Evolutionary conservation across 2,329 filamentous ascomycete species (phyloP).

Genomic region (Xylariales sp.): DNA sequence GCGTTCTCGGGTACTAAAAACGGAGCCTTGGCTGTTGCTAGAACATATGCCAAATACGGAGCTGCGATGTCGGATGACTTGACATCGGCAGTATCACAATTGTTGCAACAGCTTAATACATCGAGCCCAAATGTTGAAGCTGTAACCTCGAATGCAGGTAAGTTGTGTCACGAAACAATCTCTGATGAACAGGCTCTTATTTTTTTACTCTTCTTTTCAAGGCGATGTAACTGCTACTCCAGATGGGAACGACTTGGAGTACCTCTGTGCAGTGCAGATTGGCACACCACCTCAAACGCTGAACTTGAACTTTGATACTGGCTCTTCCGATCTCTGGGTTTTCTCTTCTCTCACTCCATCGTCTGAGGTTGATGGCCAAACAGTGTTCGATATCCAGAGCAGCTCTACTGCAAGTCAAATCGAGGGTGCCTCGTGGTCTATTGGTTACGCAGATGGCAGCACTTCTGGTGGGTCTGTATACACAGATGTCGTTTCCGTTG

Average conservation of each 20-base stretch:
- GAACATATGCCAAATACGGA: slow-evolving; percentile 8
- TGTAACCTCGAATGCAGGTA: too few relatives aligned
- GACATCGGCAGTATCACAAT: slow-evolving; percentile 1
- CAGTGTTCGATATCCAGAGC: slow-evolving; percentile 31
- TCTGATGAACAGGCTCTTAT: too few relatives aligned
- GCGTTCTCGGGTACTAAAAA: slow-evolving; percentile 4
- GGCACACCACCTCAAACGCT: slow-evolving; percentile 36
- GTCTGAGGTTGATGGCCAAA: slow-evolving; percentile 30
- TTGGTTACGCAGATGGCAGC: slow-evolving; percentile 39
- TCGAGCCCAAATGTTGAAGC: too few relatives aligned
- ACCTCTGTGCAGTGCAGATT: slow-evolving; percentile 27
- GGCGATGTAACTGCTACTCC: slow-evolving; percentile 24
- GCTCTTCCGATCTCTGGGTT: slow-evolving; percentile 44
- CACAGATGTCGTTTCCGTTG: slow-evolving; percentile 36
- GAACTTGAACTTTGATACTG: slow-evolving; percentile 41
- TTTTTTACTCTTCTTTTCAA: too few relatives aligned
- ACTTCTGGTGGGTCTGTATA: slow-evolving; percentile 38
- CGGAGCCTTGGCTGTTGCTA: slow-evolving; percentile 6
- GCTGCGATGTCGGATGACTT: slow-evolving; percentile 6
- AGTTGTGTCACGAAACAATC: not conserved
- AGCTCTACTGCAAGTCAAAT: slow-evolving; percentile 34
- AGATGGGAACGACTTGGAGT: slow-evolving; percentile 25
- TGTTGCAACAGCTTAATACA: slow-evolving; percentile 6
- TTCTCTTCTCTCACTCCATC: slow-evolving; percentile 32
- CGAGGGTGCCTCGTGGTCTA: slow-evolving; percentile 32